Evolutionary conservation across 441 rosid species (phyloP).

Genomic region (Eutrema salsugineum): DNA sequence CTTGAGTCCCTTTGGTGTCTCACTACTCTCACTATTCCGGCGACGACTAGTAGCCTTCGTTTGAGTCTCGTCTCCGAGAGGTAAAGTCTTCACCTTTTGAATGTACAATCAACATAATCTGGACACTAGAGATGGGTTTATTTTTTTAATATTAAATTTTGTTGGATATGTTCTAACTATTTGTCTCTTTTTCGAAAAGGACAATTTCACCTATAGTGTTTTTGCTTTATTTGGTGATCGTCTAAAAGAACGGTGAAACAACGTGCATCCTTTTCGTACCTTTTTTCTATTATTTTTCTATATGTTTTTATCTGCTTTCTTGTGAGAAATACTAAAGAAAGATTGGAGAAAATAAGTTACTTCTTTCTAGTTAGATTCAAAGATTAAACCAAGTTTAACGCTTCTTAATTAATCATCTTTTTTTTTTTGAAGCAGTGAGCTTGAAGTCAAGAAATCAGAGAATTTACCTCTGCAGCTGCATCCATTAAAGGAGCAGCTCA

Average conservation of each 20-base stretch:
- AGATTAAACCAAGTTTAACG: conserved; percentile 32
- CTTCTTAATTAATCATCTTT: conserved; percentile 1
- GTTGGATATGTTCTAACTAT: conserved; percentile 26
- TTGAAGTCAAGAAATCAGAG: conserved; percentile 23
- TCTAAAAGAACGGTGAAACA: conserved; percentile 32
- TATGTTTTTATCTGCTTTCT: background rate
- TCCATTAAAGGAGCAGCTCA: conserved; percentile 34
- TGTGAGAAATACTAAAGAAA: background rate
- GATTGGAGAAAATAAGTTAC: background rate
- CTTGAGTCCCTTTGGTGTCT: conserved; percentile 60
- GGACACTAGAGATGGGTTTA: background rate
- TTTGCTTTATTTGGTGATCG: conserved; percentile 33
- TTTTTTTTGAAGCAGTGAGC: conserved; percentile 17
- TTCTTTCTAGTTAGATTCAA: background rate
- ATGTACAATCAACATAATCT: background rate
- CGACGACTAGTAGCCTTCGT: conserved; percentile 53
- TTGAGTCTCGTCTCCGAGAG: conserved; percentile 77
- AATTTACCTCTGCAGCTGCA: conserved; percentile 28
- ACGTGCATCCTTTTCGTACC: conserved; percentile 28
- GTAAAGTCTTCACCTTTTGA: conserved; percentile 37
- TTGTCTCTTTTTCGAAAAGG: conserved; percentile 31
- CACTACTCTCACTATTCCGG: conserved; percentile 71
- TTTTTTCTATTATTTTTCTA: background rate
- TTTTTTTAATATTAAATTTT: background rate
- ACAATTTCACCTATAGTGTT: conserved; percentile 30